Conservation (phyloP, 768 basidiomycete genomes). For the Tulasnella sp. region DNA sequence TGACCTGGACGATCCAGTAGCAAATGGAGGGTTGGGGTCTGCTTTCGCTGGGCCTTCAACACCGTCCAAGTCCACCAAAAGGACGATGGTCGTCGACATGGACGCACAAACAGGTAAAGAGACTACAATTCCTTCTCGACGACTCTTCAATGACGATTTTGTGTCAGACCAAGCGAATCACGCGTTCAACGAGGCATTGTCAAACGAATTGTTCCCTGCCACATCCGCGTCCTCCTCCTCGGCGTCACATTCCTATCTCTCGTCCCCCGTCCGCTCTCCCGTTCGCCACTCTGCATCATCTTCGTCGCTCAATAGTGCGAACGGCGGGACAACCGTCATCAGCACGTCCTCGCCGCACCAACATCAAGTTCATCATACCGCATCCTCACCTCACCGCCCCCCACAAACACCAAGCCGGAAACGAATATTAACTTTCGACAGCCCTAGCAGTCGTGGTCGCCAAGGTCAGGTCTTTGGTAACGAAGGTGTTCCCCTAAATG, state of each 20-base stretch:
- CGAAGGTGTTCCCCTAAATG: constrained; percentile 4
- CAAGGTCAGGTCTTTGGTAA: not conserved
- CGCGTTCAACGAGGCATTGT: constrained; percentile 31
- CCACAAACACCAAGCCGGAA: constrained; percentile 2
- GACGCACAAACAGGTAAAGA: constrained; percentile 60
- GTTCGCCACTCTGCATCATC: not conserved
- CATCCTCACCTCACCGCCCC: constrained; percentile 5
- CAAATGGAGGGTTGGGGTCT: constrained; percentile 4
- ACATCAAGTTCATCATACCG: constrained; percentile 9
- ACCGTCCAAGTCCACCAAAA: constrained; percentile 37
- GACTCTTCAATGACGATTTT: not conserved
- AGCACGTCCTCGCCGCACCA: constrained; percentile 3
- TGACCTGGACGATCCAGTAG: not conserved
- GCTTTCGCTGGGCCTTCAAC: constrained; percentile 37
- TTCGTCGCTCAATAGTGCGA: not conserved
- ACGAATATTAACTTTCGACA: not conserved
- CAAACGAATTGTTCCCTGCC: constrained; percentile 30
- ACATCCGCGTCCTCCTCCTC: constrained; percentile 17
- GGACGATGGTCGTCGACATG: constrained; percentile 56
- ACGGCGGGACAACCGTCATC: not conserved
- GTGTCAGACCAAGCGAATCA: constrained; percentile 30
- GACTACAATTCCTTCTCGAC: not conserved
- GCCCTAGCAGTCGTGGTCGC: not conserved
- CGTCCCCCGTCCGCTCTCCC: constrained; percentile 3
- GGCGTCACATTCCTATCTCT: constrained; percentile 21